Percentiles rank a stretch among this genome's conserved stretches.
Evolutionary conservation across 164 flowering plant species (phyloP).

Genomic region (Umbellularia californica): DNA sequence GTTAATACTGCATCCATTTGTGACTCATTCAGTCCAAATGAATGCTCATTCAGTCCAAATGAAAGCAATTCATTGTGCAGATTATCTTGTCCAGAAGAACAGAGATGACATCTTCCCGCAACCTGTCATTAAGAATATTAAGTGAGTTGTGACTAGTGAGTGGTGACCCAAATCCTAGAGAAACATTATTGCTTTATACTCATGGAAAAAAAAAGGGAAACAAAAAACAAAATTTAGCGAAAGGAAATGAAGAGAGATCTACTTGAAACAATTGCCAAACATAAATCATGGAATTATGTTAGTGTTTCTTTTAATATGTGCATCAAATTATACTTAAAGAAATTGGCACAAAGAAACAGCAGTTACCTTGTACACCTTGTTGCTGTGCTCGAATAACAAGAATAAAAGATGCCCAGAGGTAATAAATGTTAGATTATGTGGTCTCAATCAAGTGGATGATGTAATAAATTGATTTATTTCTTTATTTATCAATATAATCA

Average conservation of each 20-base stretch:
- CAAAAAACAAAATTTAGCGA: not conserved
- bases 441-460: no score
- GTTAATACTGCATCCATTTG: conserved; percentile 44
- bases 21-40: conserved; percentile 42
- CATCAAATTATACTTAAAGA: no score
- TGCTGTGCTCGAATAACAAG: no score
- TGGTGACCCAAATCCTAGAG: not conserved
- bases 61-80: not conserved
- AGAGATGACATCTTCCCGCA: not conserved
- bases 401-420: no score
- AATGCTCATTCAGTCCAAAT: conserved; percentile 33
- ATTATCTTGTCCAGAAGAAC: not conserved
- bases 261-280: not conserved
- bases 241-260: not conserved
- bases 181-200: not conserved
- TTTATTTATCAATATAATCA: no score
- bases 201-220: not conserved
- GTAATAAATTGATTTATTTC: no score
- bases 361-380: no score
- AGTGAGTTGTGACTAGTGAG: no score
- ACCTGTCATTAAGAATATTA: not conserved
- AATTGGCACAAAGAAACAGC: no score
- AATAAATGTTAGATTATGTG: no score
- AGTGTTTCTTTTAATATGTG: no score
- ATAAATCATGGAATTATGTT: not conserved